These are phyloP conservation scores for Aspergillus ostianus DNA, from an alignment of 495 filamentous ascomycete genomes.

Conservation along the genomic window DNA sequence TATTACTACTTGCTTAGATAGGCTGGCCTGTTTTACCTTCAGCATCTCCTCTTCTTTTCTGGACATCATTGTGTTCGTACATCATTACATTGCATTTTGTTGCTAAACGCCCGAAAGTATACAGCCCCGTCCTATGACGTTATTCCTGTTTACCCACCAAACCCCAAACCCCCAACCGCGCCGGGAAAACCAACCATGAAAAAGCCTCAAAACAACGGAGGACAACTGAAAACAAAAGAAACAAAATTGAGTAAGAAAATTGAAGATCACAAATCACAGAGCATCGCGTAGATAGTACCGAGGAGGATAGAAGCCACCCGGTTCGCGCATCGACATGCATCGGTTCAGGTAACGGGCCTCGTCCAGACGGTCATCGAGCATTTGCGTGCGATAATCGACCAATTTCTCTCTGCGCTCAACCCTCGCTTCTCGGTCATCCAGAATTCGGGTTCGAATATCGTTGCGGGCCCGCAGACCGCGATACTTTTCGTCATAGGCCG, in stretches of 20 bases:
- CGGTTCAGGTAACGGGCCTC: conserved; percentile 20
- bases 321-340: conserved; percentile 17
- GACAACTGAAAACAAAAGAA: conserved; percentile 1
- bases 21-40: background rate
- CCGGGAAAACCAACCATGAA: conserved; percentile 11
- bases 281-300: conserved; percentile 12
- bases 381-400: conserved; percentile 19
- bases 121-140: conserved; percentile 10
- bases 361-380: conserved; percentile 26
- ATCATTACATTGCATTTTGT: background rate
- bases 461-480: conserved; percentile 15
- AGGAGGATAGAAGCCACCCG: conserved; percentile 18
- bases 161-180: conserved; percentile 1
- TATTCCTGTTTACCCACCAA: conserved; percentile 8
- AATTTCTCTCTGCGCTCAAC: conserved; percentile 27
- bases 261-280: conserved; percentile 1
- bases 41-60: background rate
- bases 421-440: conserved; percentile 30
- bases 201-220: background rate
- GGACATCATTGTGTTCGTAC: background rate
- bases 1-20: background rate
- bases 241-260: background rate
- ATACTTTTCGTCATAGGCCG: conserved; percentile 20
- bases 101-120: background rate
- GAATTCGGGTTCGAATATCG: conserved; percentile 31